Base-by-base conservation (phyloP, 2,329 filamentous ascomycete species). In the Didymella pomorum region DNA sequence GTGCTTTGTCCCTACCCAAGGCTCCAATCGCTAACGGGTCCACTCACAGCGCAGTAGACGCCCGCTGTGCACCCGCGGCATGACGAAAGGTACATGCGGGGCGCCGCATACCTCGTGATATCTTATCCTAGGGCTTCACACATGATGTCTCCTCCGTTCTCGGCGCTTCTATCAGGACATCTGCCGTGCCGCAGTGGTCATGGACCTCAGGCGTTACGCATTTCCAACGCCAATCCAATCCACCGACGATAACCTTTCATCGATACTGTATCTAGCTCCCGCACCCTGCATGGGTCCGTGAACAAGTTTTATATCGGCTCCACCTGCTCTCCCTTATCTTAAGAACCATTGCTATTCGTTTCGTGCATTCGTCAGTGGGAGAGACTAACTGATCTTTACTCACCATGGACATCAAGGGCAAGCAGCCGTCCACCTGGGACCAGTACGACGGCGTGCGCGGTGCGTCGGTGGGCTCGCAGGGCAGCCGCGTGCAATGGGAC, bases 361-460 rank as follows among this genome's bases (percentile, higher is more conserved):
- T 25, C n/a, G 43, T 50, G 51, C 35, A 18, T 14, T 20, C 33
- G 31, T 35, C 50, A 29, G 50, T 29, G 33, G 37, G 56, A 50
- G 56, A 53, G 44, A 50, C 56, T 49, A 37, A 50, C 56, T 49
- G 50, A 52, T 43, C 51, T 58, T 43, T 37, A 48, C 37, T 35
- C 39, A 51, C 58, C 56, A 78, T 78, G 76, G 75, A 76, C 56
- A 74, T 75, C 60, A 68, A 66, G 60, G 72, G 72, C 52, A 77
- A 76, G 63, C 76, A 76, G 66, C 80, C 80, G n/a, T 69, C 79
- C 28, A 78, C 72, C 29, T 82, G 80, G 80, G 72, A 76, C 56
- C 76, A 78, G 51, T 81, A 82, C 66, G 79, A 81, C 51, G 76
- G 76, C 56, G 76, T 70, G 44, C 75, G 78, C 52, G 66, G 76